Conservation (phyloP, 306 rosid genomes). For the Prunus mongolica region DNA sequence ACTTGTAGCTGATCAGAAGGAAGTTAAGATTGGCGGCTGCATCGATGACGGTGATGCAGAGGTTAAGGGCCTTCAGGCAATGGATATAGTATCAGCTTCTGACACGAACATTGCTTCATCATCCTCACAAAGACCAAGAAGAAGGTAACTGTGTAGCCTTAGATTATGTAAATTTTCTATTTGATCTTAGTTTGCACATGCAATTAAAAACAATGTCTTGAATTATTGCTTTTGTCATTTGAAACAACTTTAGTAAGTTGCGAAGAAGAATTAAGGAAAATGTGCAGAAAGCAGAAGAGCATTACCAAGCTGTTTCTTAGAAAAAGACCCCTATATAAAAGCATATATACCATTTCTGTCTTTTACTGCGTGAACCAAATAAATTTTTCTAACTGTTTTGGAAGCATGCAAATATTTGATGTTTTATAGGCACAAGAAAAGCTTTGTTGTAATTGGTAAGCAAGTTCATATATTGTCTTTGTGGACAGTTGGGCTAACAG, state of each 20-base stretch:
- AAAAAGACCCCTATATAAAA: neutral
- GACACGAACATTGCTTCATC: constrained; percentile 12
- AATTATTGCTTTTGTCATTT: neutral
- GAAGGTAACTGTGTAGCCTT: constrained; percentile 30
- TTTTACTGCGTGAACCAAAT: neutral
- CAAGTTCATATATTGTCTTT: neutral
- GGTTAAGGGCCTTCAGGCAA: constrained; percentile 2
- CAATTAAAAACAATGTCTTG: neutral
- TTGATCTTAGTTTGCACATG: neutral
- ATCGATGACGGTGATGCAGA: neutral
- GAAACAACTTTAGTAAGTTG: neutral
- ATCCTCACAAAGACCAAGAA: constrained; percentile 35
- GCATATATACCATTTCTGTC: neutral
- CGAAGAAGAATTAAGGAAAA: neutral
- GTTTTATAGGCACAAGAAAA: too few species aligned
- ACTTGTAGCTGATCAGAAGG: constrained; percentile 9
- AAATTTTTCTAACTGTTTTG: neutral
- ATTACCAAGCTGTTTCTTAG: constrained; percentile 15
- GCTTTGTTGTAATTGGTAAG: too few species aligned
- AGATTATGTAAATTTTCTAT: neutral
- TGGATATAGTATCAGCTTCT: constrained; percentile 13
- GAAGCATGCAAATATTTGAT: too few species aligned
- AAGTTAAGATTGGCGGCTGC: neutral
- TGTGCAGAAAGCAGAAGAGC: constrained; percentile 10
- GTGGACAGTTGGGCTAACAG: neutral